Percentiles rank a stretch among this genome's conserved stretches.
Conservation (phyloP, 202 grass and related monocot species). For the Setaria italica region DNA sequence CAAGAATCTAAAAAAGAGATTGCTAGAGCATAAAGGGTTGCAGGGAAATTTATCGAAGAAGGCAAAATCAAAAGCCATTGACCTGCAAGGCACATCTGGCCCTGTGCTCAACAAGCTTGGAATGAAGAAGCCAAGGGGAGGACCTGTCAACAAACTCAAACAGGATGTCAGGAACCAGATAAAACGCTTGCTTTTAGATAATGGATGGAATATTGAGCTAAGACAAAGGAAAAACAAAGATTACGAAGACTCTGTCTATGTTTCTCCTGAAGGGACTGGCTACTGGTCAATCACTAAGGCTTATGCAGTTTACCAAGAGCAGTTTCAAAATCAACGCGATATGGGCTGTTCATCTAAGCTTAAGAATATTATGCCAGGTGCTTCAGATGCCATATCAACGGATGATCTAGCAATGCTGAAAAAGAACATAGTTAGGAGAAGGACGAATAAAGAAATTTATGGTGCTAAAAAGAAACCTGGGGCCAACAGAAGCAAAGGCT, state of each 20-base stretch:
- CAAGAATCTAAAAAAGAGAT: slow-evolving; percentile 51
- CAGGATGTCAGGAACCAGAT: slow-evolving; percentile 84
- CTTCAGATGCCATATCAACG: slow-evolving; percentile 57
- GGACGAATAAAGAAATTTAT: slow-evolving; percentile 46
- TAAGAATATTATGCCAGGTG: slow-evolving; percentile 33
- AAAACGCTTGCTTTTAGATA: slow-evolving; percentile 72
- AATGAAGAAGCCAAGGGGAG: slow-evolving; percentile 52
- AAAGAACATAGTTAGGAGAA: slow-evolving; percentile 81
- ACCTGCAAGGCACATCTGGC: slow-evolving; percentile 35
- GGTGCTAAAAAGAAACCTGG: slow-evolving; percentile 53
- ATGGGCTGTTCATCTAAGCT: slow-evolving; percentile 32
- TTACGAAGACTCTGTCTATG: slow-evolving; percentile 90
- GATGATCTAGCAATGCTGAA: slow-evolving; percentile 79
- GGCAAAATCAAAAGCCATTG: slow-evolving; percentile 40
- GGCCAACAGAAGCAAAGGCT: slow-evolving; percentile 54
- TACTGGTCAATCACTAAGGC: slow-evolving; percentile 99
- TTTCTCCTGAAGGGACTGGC: slow-evolving; percentile 78
- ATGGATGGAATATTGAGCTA: slow-evolving; percentile 94
- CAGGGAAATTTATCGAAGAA: slow-evolving; percentile 49
- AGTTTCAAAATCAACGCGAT: slow-evolving; percentile 49
- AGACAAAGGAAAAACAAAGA: slow-evolving; percentile 75
- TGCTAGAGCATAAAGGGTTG: slow-evolving; percentile 47
- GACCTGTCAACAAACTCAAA: slow-evolving; percentile 57
- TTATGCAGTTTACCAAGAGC: slow-evolving; percentile 82
- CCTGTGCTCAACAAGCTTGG: slow-evolving; percentile 39